Evolutionary conservation across 805 yeast genomes (phyloP).

Genomic region (Ogataea kodamae): DNA sequence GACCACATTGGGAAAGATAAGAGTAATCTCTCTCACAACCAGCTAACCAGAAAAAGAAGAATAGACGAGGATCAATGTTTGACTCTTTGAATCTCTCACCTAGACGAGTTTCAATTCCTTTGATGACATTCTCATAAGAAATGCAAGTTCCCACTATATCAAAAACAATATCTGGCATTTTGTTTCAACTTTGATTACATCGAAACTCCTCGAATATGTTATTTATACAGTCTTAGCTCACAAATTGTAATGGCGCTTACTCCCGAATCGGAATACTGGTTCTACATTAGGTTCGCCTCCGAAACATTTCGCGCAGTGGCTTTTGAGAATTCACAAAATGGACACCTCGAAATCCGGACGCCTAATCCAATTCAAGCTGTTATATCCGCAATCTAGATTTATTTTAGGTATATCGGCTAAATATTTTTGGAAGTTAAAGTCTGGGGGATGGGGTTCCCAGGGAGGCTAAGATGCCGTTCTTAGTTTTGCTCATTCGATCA

Average conservation of each 20-base stretch:
- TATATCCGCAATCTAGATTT: no score
- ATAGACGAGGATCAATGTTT: conserved; percentile 22
- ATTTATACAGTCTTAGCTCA: conserved; percentile 1
- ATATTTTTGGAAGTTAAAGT: no score
- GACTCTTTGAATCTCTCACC: conserved; percentile 25
- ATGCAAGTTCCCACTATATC: conserved; percentile 32
- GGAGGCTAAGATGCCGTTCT: conserved; percentile 15
- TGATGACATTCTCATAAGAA: conserved; percentile 25
- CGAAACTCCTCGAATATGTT: background rate
- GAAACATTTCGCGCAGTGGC: no score
- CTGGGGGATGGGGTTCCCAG: conserved; percentile 7
- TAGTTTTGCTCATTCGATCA: conserved; percentile 17
- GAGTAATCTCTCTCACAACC: conserved; percentile 85
- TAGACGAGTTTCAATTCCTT: conserved; percentile 21
- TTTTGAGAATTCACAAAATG: no score
- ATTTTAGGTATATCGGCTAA: no score
- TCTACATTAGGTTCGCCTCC: no score
- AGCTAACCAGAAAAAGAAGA: conserved; percentile 19
- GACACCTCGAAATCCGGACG: no score
- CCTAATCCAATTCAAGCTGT: no score
- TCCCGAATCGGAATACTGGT: no score
- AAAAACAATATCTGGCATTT: conserved; percentile 30
- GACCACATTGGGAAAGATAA: conserved; percentile 20
- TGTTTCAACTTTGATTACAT: background rate
- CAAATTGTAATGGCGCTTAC: no score